Evolutionary conservation across 257 asterid species (phyloP), one percentile per base, ranked within the genome.

Genomic region (Gynochthodes officinalis): DNA sequence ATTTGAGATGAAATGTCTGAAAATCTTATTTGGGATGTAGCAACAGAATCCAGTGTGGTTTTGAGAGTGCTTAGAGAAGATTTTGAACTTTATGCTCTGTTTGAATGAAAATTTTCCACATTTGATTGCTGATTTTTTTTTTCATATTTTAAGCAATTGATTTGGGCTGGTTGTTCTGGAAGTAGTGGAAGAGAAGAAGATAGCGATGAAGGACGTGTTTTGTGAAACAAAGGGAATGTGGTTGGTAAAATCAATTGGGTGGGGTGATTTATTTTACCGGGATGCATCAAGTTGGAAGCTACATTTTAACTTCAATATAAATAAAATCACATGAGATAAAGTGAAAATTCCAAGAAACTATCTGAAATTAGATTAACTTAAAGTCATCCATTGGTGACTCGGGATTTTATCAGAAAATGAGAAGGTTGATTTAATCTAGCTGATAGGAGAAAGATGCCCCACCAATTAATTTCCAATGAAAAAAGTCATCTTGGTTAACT

Each of bases 171-270:
- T 19, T 53, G 32, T 53, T 53, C 28, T 53, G 69, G 69, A 40
- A 27, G 10, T 64, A 18, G 68, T 42, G 43, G 68, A 63, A 37
- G 68, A 63, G 43, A 33, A 59, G 64, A 59, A 32, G 67, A 35
- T 61, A 21, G 46, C 19, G 48, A 33, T 61, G 46, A 61, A 40
- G 67, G 14, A 12, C 21, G 7, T 33, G 46, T 0, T 48, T 33
- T 15, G 9, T 33, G 28, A 61, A 35, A 27, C 67, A 0, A n/a
- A 30, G 64, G 58, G 64, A 59, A 1, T 30, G 12, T 59, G 8
- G 18, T 21, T 40, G 40, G 9, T 59, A 2, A 46, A 50, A 16
- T 50, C 57, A 21, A 50, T 35, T 32, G 18, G 67, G 19, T 35
- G 25, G 67, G 33, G 1, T 60, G 67, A 61, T 33, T 61, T 61